phyloP scores from a whole-genome alignment of 257 asterid species.

The Solanum okadae region DNA sequence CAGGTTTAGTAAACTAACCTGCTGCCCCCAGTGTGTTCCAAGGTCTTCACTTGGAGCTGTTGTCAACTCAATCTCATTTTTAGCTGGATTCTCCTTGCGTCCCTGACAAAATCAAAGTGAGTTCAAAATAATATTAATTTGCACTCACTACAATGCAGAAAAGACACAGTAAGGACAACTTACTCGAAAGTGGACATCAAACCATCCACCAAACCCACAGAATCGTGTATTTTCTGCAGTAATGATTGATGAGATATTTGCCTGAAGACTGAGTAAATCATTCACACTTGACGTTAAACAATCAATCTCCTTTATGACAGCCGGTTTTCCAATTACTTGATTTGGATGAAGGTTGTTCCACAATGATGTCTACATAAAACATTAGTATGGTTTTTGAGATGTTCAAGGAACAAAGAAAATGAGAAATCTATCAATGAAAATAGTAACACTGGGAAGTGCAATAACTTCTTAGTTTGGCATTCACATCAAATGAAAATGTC shows the following conservation, averaged over 20 bases:
- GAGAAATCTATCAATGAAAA: background rate
- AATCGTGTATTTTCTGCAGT: conserved; percentile 50
- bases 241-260: conserved; percentile 59
- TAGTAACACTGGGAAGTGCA: background rate
- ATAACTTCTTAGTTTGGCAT: background rate
- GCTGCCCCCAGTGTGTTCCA: conserved; percentile 97
- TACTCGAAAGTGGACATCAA: conserved; percentile 96
- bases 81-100: conserved; percentile 54
- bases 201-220: conserved; percentile 98
- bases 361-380: conserved; percentile 55
- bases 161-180: conserved; percentile 16
- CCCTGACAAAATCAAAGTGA: conserved; percentile 31
- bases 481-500: background rate
- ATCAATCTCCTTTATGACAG: conserved; percentile 70
- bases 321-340: conserved; percentile 77
- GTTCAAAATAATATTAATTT: background rate
- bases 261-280: conserved; percentile 45
- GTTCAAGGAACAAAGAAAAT: background rate
- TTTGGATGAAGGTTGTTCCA: conserved; percentile 86
- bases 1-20: conserved; percentile 32
- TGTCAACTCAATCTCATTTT: conserved; percentile 62
- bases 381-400: conserved; percentile 4
- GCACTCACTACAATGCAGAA: background rate
- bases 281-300: conserved; percentile 53
- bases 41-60: conserved; percentile 69